phyloP scores from a whole-genome alignment of 2,329 filamentous ascomycete genomes.

The Bipolaris gigantea region DNA sequence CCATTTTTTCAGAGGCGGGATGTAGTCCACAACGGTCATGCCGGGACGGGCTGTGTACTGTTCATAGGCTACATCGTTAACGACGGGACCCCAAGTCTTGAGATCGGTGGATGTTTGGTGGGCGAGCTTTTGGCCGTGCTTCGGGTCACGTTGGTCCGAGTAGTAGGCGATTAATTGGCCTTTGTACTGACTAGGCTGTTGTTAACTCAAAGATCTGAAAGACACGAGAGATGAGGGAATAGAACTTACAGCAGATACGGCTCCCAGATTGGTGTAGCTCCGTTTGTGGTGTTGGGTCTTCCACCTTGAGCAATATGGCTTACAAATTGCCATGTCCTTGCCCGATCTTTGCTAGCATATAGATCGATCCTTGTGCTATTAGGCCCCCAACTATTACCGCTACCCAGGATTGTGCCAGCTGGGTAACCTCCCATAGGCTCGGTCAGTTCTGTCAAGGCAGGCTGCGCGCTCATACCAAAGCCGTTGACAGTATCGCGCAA shows the following conservation, averaged over 20 bases:
- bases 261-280: conserved; percentile 30
- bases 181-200: conserved; percentile 16
- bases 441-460: conserved; percentile 16
- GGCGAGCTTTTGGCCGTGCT: conserved; percentile 31
- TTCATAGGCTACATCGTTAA: conserved; percentile 27
- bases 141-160: conserved; percentile 30
- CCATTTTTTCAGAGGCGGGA: conserved; percentile 24
- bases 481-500: conserved; percentile 65
- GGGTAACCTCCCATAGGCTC: conserved; percentile 20
- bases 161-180: conserved; percentile 26
- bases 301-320: conserved; percentile 25
- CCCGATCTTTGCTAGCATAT: conserved; percentile 26
- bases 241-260: conserved; percentile 23
- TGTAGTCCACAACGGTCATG: conserved; percentile 27
- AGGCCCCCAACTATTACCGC: conserved; percentile 54
- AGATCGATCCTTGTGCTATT: conserved; percentile 41
- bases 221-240: background rate
- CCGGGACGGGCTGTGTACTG: conserved; percentile 25
- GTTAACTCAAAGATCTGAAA: background rate
- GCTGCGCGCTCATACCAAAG: conserved; percentile 61
- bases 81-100: conserved; percentile 26
- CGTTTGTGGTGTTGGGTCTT: conserved; percentile 11
- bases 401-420: conserved; percentile 37
- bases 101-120: conserved; percentile 25
- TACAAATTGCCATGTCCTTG: conserved; percentile 26